Evolutionary conservation across 768 basidiomycete genomes (phyloP), one percentile per base, ranked within the genome.

Genomic region (Clitopilus hobsonii): DNA sequence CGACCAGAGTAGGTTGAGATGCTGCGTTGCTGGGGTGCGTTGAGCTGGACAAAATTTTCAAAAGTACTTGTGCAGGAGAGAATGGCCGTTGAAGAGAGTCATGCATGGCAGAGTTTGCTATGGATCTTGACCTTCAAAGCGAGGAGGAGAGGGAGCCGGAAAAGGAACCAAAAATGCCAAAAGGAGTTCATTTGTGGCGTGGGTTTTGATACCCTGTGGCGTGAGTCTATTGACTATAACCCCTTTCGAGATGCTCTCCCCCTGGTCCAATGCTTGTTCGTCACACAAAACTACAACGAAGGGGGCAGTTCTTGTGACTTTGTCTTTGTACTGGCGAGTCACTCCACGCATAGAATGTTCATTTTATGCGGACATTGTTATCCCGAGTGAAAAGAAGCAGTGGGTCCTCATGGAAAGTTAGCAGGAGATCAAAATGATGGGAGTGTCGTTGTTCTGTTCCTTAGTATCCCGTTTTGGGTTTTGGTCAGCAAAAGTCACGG

Each of bases 111-210:
- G n/a, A n/a, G n/a, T n/a, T n/a, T n/a, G n/a, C n/a, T n/a, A n/a
- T n/a, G n/a, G n/a, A n/a, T n/a, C n/a, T n/a, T n/a, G n/a, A n/a
- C n/a, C n/a, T n/a, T n/a, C n/a, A n/a, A n/a, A 18, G 22, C 22
- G 41, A 20, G 6, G 18, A 23, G 3, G n/a, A 4, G 22, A 45
- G 22, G 4, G 41, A 20, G 29, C 56, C 51, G 28, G 56, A 56
- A 55, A 57, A 58, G 60, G 62, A 54, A 63, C 49, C 48, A 56
- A 51, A 47, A 38, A 49, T 61, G 32, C 60, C 45, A 58, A 53
- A 63, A 23, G 58, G 61, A 49, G 62, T 49, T 49, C 1, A 24
- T 24, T 47, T 48, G 54, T 55, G 52, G 55, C 41, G 51, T 29
- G 26, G 50, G 52, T 25, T 51, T 26, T 20, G 16, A 28, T 28